Evolutionary conservation across 805 yeast species (phyloP).

Genomic region (Cyberlindnera petersonii): DNA sequence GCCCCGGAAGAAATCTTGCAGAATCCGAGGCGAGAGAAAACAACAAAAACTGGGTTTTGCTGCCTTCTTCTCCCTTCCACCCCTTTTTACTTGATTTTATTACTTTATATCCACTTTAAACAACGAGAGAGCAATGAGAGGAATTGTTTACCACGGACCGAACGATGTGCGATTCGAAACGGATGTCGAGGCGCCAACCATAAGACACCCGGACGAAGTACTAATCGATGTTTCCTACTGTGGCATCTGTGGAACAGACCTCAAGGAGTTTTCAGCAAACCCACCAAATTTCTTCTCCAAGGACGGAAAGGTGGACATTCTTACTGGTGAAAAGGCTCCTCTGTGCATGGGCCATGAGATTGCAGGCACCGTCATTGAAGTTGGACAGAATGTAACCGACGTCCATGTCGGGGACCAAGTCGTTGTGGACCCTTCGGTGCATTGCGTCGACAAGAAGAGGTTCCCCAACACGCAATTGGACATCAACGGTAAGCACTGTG

Average conservation of each 20-base stretch:
- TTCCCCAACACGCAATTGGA: constrained; percentile 33
- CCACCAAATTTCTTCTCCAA: constrained; percentile 58
- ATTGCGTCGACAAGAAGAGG: constrained; percentile 46
- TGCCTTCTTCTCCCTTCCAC: no score
- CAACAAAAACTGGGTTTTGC: neutral
- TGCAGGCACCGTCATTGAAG: constrained; percentile 40
- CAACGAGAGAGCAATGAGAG: no score
- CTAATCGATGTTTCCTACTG: constrained; percentile 45
- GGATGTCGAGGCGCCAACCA: constrained; percentile 33
- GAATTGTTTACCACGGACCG: constrained; percentile 44
- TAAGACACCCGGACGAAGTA: constrained; percentile 37
- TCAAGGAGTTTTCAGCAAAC: constrained; percentile 49
- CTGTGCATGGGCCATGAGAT: constrained; percentile 54
- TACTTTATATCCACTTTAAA: no score
- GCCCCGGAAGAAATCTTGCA: no score
- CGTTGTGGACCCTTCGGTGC: constrained; percentile 58
- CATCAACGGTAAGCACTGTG: constrained; percentile 35
- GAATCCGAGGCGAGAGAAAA: no score
- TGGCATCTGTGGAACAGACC: constrained; percentile 63
- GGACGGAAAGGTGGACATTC: constrained; percentile 33
- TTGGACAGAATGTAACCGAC: constrained; percentile 43
- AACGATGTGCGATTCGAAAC: constrained; percentile 41
- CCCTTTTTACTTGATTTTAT: no score
- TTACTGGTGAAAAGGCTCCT: constrained; percentile 41
- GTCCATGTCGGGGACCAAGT: constrained; percentile 54